Evolutionary conservation across 2,329 filamentous ascomycete species (phyloP).

Genomic region (Fonsecaea pedrosoi): DNA sequence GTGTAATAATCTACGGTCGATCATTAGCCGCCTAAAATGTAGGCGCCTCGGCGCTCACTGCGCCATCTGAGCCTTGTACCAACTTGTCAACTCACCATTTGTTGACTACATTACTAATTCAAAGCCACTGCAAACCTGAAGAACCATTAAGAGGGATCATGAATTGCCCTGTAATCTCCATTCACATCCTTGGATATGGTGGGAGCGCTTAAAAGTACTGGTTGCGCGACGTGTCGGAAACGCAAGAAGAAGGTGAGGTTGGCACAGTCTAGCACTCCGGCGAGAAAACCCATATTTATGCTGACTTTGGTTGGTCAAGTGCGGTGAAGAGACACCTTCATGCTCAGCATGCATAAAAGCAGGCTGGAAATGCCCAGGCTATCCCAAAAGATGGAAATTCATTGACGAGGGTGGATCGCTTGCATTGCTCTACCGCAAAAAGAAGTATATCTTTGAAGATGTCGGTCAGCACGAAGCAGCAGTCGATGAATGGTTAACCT

Average conservation of each 20-base stretch:
- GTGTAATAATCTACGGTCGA: background rate
- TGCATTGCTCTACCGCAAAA: conserved; percentile 13
- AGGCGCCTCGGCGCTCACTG: background rate
- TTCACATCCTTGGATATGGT: conserved; percentile 7
- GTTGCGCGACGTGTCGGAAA: conserved; percentile 21
- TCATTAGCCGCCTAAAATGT: background rate
- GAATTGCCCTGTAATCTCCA: background rate
- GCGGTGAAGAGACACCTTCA: conserved; percentile 15
- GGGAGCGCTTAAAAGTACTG: conserved; percentile 20
- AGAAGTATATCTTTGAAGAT: conserved; percentile 25
- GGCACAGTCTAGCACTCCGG: background rate
- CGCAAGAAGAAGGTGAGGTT: conserved; percentile 23
- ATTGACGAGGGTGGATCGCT: conserved; percentile 19
- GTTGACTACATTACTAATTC: background rate
- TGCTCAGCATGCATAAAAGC: conserved; percentile 16
- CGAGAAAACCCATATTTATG: background rate
- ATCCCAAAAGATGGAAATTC: conserved; percentile 24
- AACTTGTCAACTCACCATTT: background rate
- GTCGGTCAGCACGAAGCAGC: background rate
- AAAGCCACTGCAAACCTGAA: background rate
- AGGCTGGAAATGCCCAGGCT: conserved; percentile 26
- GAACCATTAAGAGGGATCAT: background rate
- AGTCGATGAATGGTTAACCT: background rate
- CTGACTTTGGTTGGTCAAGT: conserved; percentile 10
- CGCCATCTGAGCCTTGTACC: background rate